A percentile compares a stretch with the other conserved stretches of the same genome.
Conservation (phyloP, 129 eudicot genomes). For the Heracleum sosnowskyi region DNA sequence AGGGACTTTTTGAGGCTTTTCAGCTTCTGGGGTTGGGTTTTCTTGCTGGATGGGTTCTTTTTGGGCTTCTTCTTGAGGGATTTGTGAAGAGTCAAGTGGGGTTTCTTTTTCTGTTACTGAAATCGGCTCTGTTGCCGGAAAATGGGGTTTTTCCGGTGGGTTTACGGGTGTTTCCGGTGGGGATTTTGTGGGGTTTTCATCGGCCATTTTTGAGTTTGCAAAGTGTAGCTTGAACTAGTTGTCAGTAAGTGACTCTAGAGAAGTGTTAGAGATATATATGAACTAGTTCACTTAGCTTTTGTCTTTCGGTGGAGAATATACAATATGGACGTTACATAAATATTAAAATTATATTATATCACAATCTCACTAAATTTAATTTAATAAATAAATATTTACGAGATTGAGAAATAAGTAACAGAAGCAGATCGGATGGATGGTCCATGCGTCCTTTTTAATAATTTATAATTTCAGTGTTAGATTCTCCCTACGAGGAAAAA, state of each 20-base stretch:
- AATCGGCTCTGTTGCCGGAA: constrained; percentile 7
- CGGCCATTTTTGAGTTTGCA: constrained; percentile 12
- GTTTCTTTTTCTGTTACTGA: constrained; percentile 16
- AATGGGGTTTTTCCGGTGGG: background rate
- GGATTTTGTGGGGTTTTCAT: background rate
- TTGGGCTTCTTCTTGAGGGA: background rate
- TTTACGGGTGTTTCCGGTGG: background rate
- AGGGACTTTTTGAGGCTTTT: constrained; percentile 17
- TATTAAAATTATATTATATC: too few species aligned
- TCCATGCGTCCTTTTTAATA: background rate
- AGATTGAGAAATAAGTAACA: background rate
- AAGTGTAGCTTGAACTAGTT: background rate
- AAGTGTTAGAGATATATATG: background rate
- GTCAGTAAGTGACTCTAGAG: background rate
- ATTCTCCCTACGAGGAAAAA: constrained; percentile 1
- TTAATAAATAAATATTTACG: too few species aligned
- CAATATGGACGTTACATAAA: too few species aligned
- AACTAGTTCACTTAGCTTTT: background rate
- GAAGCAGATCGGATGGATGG: background rate
- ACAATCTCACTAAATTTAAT: too few species aligned
- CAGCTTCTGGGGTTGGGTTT: constrained; percentile 14
- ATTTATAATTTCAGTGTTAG: background rate
- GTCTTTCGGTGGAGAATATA: background rate
- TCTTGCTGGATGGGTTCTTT: constrained; percentile 24
- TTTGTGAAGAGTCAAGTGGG: constrained; percentile 8